Evolutionary conservation across 805 yeast genomes (phyloP).

Genomic region (Spathaspora arborariae): DNA sequence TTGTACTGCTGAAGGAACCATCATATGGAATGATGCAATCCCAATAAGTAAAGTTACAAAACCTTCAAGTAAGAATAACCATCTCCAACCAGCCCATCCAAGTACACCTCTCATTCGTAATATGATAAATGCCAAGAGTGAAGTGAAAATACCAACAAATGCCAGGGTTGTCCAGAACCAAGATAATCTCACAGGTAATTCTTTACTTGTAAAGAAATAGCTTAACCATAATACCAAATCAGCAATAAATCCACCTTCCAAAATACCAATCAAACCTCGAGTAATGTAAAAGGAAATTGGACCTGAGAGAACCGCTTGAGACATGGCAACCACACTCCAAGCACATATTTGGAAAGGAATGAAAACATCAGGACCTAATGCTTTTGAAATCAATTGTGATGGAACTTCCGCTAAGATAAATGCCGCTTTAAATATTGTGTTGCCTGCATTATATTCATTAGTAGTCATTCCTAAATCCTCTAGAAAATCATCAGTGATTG

Average conservation of each 20-base stretch:
- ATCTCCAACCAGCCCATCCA: constrained; percentile 56
- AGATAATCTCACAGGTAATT: constrained; percentile 55
- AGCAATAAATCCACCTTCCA: constrained; percentile 72
- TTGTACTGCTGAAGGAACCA: constrained; percentile 53
- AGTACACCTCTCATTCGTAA: constrained; percentile 45
- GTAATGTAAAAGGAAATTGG: constrained; percentile 43
- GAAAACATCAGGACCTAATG: constrained; percentile 59
- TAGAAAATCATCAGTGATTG: constrained; percentile 54
- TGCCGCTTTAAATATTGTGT: constrained; percentile 48
- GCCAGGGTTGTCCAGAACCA: constrained; percentile 33
- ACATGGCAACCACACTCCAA: constrained; percentile 58
- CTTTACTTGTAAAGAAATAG: constrained; percentile 59
- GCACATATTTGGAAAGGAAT: constrained; percentile 53
- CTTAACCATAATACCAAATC: constrained; percentile 62
- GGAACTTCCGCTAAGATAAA: constrained; percentile 61
- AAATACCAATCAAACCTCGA: constrained; percentile 49
- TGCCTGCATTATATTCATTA: constrained; percentile 56
- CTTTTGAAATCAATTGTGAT: constrained; percentile 62
- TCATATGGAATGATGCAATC: constrained; percentile 32
- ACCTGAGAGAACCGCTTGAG: constrained; percentile 33
- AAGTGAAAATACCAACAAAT: constrained; percentile 17
- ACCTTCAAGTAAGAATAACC: constrained; percentile 63
- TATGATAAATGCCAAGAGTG: constrained; percentile 48
- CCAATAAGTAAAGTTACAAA: constrained; percentile 52
- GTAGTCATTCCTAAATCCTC: constrained; percentile 51